Evolutionary conservation across 1,284 basidiomycete genomes (phyloP), one percentile per base, ranked within the genome.

Genomic region (Naganishia sp.): DNA sequence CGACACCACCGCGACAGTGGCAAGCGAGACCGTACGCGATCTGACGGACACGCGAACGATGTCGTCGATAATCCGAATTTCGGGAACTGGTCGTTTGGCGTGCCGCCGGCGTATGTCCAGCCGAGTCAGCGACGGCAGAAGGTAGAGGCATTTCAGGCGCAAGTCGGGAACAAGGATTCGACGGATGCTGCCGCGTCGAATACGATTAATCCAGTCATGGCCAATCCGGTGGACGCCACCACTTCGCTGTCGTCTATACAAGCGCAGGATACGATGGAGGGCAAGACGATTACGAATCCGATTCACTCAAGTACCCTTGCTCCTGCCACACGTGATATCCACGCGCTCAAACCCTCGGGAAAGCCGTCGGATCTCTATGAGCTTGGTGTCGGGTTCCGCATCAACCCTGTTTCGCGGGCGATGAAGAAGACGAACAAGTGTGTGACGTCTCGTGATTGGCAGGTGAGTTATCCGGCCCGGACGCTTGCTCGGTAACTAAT

Each of bases 381-480:
- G 72, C 91, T 89, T 88, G 83, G 86, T 21, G 88, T 88, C 0
- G 81, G 83, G 16, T 76, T 91, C 49, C 83, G 83, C 64, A 85
- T 87, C 31, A 92, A 92, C 75, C 90, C 90, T 0, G 82, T 90
- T 23, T 85, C 86, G 78, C 86, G 83, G 75, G 86, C 83, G 73
- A 82, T 90, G 16, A 78, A 86, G 45, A 83, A 85, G 65, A 85
- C 89, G 11, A 83, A 84, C 2, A 92, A 92, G 75, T 90, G 88
- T 71, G 73, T 92, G 64, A 88, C 81, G 61, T 89, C 87, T 15
- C 83, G 83, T 46, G 90, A 92, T 68, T 92, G 90, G 90, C 83
- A 81, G 73, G 88, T 74, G 2, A 42, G 53, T 23, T 43, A 13
- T 64, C 60, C 11, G 55, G 43, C 57, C 60, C 18, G 15, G 56